Conservation (phyloP, 2,329 filamentous ascomycete species). For the Coniochaeta hoffmannii region DNA sequence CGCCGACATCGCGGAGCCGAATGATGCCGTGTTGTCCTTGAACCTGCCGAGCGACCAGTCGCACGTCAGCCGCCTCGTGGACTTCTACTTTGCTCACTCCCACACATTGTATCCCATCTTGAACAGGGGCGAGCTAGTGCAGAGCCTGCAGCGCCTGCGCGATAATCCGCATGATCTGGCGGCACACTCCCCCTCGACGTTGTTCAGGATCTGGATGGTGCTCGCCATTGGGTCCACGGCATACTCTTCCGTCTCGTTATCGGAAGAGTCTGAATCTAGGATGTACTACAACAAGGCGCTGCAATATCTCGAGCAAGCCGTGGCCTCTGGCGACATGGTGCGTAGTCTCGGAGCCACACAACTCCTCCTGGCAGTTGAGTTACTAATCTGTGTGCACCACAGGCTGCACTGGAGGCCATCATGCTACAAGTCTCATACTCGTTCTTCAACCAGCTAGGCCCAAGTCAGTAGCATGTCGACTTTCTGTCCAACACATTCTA, state of each 20-base stretch:
- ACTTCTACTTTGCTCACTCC: constrained; percentile 39
- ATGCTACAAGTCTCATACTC: constrained; percentile 40
- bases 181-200: constrained; percentile 23
- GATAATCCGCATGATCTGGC: constrained; percentile 19
- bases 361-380: background rate
- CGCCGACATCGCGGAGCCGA: constrained; percentile 16
- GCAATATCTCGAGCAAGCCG: constrained; percentile 29
- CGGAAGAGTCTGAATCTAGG: constrained; percentile 33
- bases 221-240: constrained; percentile 38
- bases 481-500: background rate
- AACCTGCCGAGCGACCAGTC: constrained; percentile 14
- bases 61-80: constrained; percentile 23
- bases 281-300: constrained; percentile 36
- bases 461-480: constrained; percentile 23
- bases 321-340: constrained; percentile 31
- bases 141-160: constrained; percentile 22
- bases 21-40: constrained; percentile 10
- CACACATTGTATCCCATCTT: constrained; percentile 39
- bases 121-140: constrained; percentile 23
- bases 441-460: constrained; percentile 38
- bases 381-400: background rate
- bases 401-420: constrained; percentile 34
- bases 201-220: constrained; percentile 40
- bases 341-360: constrained; percentile 3
- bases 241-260: constrained; percentile 31